A percentile compares a stretch with the other conserved stretches of the same genome.
Conservation (phyloP, 1,284 basidiomycete species). For the Xerocomus nothofagi region DNA sequence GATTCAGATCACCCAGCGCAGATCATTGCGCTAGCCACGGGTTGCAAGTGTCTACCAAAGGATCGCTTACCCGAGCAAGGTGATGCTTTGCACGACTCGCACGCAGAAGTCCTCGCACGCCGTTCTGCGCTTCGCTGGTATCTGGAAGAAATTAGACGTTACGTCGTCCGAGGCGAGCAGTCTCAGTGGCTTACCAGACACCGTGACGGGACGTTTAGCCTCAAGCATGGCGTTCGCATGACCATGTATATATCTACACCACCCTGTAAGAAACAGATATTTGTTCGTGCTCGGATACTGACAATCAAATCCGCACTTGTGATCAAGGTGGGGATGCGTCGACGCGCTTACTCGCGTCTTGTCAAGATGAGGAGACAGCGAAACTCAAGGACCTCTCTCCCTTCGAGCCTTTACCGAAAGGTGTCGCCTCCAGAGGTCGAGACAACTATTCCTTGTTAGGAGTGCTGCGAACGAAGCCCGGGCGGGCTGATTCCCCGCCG, state of each 20-base stretch:
- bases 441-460: slow-evolving; percentile 74
- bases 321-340: slow-evolving; percentile 86
- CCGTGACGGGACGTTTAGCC: slow-evolving; percentile 44
- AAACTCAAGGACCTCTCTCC: slow-evolving; percentile 55
- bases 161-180: slow-evolving; percentile 12
- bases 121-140: slow-evolving; percentile 83
- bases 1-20: slow-evolving; percentile 33
- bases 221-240: slow-evolving; percentile 54
- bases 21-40: slow-evolving; percentile 76
- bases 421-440: slow-evolving; percentile 65
- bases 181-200: slow-evolving; percentile 49
- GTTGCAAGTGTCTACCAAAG: slow-evolving; percentile 84
- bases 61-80: slow-evolving; percentile 65
- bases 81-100: slow-evolving; percentile 84
- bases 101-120: slow-evolving; percentile 88
- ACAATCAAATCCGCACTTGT: slow-evolving; percentile 4
- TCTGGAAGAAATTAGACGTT: slow-evolving; percentile 61
- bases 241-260: slow-evolving; percentile 85
- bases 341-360: slow-evolving; percentile 69
- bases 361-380: slow-evolving; percentile 71
- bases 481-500: slow-evolving; percentile 79
- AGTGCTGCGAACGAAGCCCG: slow-evolving; percentile 87
- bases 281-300: slow-evolving; percentile 8
- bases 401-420: slow-evolving; percentile 39
- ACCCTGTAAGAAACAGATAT: slow-evolving; percentile 73